Base-by-base conservation (phyloP, 768 basidiomycete genomes). In the Suillus paluster region DNA sequence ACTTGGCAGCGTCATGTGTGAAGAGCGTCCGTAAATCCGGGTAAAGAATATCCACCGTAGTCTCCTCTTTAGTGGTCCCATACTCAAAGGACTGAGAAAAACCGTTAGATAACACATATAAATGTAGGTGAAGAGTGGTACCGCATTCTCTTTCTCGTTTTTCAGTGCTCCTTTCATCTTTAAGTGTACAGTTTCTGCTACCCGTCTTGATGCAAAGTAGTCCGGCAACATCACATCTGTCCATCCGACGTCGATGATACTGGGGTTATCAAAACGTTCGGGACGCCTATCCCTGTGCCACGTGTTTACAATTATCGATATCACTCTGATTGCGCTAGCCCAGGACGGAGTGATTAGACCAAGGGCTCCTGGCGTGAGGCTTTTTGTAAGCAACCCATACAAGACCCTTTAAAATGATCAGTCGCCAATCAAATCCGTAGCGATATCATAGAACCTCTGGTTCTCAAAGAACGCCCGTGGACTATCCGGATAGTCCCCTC, bases 401-500 rank as follows among this genome's bases (percentile, higher is more conserved):
- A 80, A 59, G 0, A 68, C 60, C 21, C 79, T 80, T 50, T 25
- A n/a, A 36, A 44, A 12, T 12, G 49, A n/a, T 54, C 23, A 54
- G 53, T 54, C 53, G 17, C 38, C 4, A 12, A 44, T 17, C 27
- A 33, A 14, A 27, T 42, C 27, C 17, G 34, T 23, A 48, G 45
- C 15, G 10, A n/a, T 44, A 30, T 21, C 10, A 15, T 5, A 4
- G 38, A 61, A 80, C 82, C 84, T 77, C 50, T 83, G 81, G 49
- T 83, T 80, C 57, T 85, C 84, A 70, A 83, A 85, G 9, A 72
- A 70, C 3, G 68, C 81, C 9, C 84, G 77, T 42, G 71, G 67
- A 10, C 71, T 67, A 8, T 57, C 59, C 2, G 52, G 48, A 7
- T 73, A 68, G 1, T 69, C 56, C 2, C 69, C 66, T 14, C 63